Conservation (phyloP, 2,329 filamentous ascomycete species). For the Fusarium tjaetaba region DNA sequence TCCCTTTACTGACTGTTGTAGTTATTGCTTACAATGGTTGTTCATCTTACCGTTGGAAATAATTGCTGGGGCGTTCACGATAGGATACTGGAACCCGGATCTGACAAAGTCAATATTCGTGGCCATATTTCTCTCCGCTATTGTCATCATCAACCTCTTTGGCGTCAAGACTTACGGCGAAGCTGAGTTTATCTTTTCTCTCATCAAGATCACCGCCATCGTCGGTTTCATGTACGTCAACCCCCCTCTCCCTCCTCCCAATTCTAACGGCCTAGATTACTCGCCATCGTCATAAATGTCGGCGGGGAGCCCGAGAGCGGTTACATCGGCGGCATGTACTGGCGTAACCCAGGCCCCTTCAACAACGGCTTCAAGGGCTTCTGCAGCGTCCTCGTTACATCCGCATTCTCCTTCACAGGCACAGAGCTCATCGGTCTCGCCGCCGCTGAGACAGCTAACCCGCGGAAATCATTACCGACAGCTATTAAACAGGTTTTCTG, state of each 20-base stretch:
- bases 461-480: slow-evolving; percentile 81
- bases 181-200: slow-evolving; percentile 86
- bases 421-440: slow-evolving; percentile 81
- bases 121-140: slow-evolving; percentile 78
- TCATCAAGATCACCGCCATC: slow-evolving; percentile 86
- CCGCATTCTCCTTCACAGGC: slow-evolving; percentile 79
- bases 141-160: slow-evolving; percentile 85
- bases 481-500: slow-evolving; percentile 96
- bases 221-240: slow-evolving; percentile 82
- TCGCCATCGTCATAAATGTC: slow-evolving; percentile 86
- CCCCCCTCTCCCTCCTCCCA: slow-evolving; percentile 37
- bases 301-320: slow-evolving; percentile 77
- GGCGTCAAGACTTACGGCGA: slow-evolving; percentile 90
- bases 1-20: slow-evolving; percentile 45
- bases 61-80: slow-evolving; percentile 84
- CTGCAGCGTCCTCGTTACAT: slow-evolving; percentile 79
- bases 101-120: slow-evolving; percentile 81
- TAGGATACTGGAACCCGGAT: slow-evolving; percentile 78
- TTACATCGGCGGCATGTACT: slow-evolving; percentile 84
- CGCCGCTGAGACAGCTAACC: slow-evolving; percentile 80
- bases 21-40: slow-evolving; percentile 89
- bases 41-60: slow-evolving; percentile 85
- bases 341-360: slow-evolving; percentile 82
- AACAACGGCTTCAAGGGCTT: slow-evolving; percentile 85
- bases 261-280: slow-evolving; percentile 63